These are phyloP conservation scores for Buxus sempervirens DNA, from an alignment of 164 flowering plant genomes.

Conservation along the genomic window DNA sequence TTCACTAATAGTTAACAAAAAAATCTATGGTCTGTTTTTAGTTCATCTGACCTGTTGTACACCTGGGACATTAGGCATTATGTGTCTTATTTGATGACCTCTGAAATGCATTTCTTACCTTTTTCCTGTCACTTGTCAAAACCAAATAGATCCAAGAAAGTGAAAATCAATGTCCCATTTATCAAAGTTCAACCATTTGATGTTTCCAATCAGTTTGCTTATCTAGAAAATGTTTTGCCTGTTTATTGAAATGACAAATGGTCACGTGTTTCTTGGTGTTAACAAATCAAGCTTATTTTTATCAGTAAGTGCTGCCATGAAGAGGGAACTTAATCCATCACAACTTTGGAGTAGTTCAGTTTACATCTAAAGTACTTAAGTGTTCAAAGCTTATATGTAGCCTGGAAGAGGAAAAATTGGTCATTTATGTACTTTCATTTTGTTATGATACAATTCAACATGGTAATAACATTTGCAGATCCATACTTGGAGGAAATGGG, in stretches of 20 bases:
- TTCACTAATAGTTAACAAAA: not conserved
- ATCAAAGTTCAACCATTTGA: not conserved
- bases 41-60: not conserved
- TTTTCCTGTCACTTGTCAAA: not conserved
- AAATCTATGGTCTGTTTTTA: not conserved
- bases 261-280: not conserved
- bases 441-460: not conserved
- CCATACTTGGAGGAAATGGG: conserved; percentile 96
- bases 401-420: not conserved
- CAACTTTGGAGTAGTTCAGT: not conserved
- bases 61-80: not conserved
- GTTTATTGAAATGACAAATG: not conserved
- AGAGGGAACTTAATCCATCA: too few species aligned
- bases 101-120: not conserved
- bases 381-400: not conserved
- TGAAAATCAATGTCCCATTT: not conserved
- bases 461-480: conserved; percentile 36
- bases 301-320: too few species aligned
- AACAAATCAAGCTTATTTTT: conserved; percentile 1
- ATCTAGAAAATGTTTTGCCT: not conserved
- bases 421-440: not conserved
- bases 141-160: not conserved
- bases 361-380: not conserved
- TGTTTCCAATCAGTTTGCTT: not conserved
- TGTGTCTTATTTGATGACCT: not conserved